Percentiles rank a stretch among this genome's conserved stretches.
These are phyloP conservation scores for Penicillium alfredii DNA, from an alignment of 495 filamentous ascomycete species.

Conservation along the genomic window DNA sequence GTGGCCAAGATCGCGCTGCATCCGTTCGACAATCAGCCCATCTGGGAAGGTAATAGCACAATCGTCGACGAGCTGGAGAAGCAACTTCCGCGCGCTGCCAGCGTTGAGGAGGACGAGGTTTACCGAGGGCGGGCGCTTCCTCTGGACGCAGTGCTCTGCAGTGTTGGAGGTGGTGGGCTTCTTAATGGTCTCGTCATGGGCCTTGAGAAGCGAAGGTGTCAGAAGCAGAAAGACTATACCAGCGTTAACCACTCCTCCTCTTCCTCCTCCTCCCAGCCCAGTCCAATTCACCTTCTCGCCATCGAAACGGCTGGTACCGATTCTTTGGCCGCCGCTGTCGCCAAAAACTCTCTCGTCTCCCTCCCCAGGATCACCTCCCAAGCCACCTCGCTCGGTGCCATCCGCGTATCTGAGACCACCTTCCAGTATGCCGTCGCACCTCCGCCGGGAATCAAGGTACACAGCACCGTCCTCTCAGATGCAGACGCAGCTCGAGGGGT, in stretches of 20 bases:
- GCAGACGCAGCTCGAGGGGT: conserved; percentile 73
- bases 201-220: conserved; percentile 46
- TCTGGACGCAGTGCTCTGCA: conserved; percentile 70
- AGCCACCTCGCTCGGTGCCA: conserved; percentile 72
- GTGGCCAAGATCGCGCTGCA: conserved; percentile 71
- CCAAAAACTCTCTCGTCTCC: conserved; percentile 54
- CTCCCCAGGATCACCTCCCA: conserved; percentile 73
- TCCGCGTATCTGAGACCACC: conserved; percentile 63
- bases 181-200: conserved; percentile 74
- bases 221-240: conserved; percentile 15
- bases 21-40: conserved; percentile 80
- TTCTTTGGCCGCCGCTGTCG: conserved; percentile 56
- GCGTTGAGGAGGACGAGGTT: conserved; percentile 27
- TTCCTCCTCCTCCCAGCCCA: conserved; percentile 6
- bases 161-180: conserved; percentile 84
- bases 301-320: conserved; percentile 81
- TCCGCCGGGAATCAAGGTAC: conserved; percentile 44
- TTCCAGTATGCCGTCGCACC: conserved; percentile 54
- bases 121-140: conserved; percentile 30
- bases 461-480: conserved; percentile 67
- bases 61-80: conserved; percentile 66
- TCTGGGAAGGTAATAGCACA: conserved; percentile 76
- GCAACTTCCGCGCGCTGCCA: conserved; percentile 45
- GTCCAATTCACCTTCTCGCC: conserved; percentile 57
- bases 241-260: conserved; percentile 9